These are phyloP conservation scores for Neurospora sp. DNA, from an alignment of 495 filamentous ascomycete genomes.

Conservation along the genomic window DNA sequence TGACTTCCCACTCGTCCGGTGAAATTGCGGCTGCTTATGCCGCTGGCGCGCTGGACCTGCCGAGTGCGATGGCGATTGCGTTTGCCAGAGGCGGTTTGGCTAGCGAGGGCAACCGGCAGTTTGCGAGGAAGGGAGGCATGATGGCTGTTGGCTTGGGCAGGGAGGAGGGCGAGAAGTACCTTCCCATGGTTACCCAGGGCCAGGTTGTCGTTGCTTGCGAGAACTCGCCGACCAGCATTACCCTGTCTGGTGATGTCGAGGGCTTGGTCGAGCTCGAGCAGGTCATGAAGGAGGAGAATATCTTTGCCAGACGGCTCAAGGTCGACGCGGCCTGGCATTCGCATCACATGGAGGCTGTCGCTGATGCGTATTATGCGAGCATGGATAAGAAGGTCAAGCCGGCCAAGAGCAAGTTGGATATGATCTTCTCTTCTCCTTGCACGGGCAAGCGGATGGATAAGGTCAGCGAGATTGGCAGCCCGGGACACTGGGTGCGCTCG, in stretches of 20 bases:
- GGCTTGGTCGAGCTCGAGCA: constrained; percentile 27
- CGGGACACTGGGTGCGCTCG: constrained; percentile 36
- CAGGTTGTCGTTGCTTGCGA: constrained; percentile 33
- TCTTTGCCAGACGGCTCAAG: constrained; percentile 27
- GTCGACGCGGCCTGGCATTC: constrained; percentile 37
- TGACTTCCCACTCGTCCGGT: constrained; percentile 54
- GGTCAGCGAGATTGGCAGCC: constrained; percentile 15
- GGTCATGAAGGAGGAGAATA: constrained; percentile 15
- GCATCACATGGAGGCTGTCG: constrained; percentile 31
- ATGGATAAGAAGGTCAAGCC: constrained; percentile 17
- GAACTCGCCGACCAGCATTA: constrained; percentile 38
- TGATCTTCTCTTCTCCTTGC: constrained; percentile 16
- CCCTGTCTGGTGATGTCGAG: constrained; percentile 30
- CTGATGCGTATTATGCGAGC: constrained; percentile 22
- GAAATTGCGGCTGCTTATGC: constrained; percentile 49
- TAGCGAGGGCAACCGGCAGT: constrained; percentile 16
- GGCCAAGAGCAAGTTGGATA: constrained; percentile 7
- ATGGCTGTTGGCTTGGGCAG: constrained; percentile 29
- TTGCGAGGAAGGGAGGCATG: constrained; percentile 28
- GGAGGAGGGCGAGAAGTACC: constrained; percentile 13
- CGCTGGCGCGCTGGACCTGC: constrained; percentile 29
- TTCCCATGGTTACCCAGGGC: constrained; percentile 14
- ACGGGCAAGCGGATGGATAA: constrained; percentile 12
- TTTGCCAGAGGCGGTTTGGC: constrained; percentile 22
- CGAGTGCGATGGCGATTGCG: constrained; percentile 38